Percentiles rank a stretch among this genome's conserved stretches.
Evolutionary conservation across 176 grass and related monocot species (phyloP).

Genomic region (Oryza glaberrima): DNA sequence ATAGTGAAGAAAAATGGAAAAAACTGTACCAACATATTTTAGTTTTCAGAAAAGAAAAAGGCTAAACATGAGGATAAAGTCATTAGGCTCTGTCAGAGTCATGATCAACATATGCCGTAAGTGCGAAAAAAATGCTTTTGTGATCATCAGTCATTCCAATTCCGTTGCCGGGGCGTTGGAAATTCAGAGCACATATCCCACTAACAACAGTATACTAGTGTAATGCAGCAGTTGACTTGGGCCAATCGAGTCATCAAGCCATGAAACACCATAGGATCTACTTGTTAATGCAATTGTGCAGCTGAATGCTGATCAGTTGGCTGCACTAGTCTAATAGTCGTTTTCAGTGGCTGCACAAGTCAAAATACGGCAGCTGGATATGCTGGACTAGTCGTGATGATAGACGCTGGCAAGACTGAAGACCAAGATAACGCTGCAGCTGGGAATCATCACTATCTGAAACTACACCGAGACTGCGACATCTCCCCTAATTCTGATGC

Average conservation of each 20-base stretch:
- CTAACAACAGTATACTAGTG: background rate
- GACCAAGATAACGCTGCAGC: background rate
- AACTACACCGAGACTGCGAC: background rate
- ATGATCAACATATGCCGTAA: background rate
- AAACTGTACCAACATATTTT: background rate
- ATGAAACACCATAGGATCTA: background rate
- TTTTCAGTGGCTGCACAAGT: constrained; percentile 5
- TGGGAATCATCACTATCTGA: constrained; percentile 8
- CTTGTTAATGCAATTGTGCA: background rate
- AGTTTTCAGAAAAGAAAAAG: background rate
- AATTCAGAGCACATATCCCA: background rate
- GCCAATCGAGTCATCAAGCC: constrained; percentile 1
- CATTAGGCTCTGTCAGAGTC: background rate
- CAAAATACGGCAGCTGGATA: background rate
- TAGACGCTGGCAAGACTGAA: background rate
- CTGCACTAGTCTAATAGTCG: background rate
- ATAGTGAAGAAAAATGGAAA: background rate
- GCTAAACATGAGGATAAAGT: background rate
- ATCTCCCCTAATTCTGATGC: background rate
- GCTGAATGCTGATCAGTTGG: background rate
- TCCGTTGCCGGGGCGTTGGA: background rate
- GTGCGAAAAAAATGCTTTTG: background rate
- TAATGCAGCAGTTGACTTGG: background rate
- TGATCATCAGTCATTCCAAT: background rate
- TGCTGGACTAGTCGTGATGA: background rate